A percentile compares a stretch with the other conserved stretches of the same genome.
These are phyloP conservation scores for Simmondsia chinensis DNA, from an alignment of 148 eudicot species.

Conservation along the genomic window DNA sequence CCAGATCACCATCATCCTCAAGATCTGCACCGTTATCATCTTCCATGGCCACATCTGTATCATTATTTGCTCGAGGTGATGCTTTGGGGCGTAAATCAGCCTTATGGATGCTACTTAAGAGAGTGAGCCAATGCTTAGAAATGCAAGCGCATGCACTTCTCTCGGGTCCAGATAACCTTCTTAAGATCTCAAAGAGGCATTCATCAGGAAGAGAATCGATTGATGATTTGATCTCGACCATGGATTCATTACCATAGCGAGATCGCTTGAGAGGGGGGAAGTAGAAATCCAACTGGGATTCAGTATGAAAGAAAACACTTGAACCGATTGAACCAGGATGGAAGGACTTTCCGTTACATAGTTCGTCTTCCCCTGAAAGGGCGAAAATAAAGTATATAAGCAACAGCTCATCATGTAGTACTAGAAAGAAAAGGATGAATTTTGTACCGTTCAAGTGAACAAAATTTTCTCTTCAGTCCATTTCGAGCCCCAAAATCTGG, in stretches of 20 bases:
- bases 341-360: conserved; percentile 29
- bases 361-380: conserved; percentile 60
- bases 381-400: conserved; percentile 11
- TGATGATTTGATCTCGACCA: conserved; percentile 32
- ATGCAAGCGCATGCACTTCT: conserved; percentile 74
- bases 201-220: conserved; percentile 80
- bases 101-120: conserved; percentile 42
- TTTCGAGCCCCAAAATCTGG: no score
- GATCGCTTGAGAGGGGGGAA: conserved; percentile 50
- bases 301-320: no score
- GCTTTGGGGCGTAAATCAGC: conserved; percentile 33
- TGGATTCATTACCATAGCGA: conserved; percentile 26
- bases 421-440: no score
- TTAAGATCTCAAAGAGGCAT: conserved; percentile 82
- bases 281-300: conserved; percentile 34
- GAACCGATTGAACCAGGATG: conserved; percentile 29
- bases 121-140: conserved; percentile 83
- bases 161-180: conserved; percentile 61
- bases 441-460: no score
- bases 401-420: neutral
- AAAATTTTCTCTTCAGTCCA: no score
- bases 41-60: conserved; percentile 20
- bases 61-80: conserved; percentile 17
- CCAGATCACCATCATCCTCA: conserved; percentile 52
- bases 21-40: no score